These are phyloP conservation scores for Paramecium tetraurelia DNA, from an alignment of 73 alveolate species.

Conservation along the genomic window DNA sequence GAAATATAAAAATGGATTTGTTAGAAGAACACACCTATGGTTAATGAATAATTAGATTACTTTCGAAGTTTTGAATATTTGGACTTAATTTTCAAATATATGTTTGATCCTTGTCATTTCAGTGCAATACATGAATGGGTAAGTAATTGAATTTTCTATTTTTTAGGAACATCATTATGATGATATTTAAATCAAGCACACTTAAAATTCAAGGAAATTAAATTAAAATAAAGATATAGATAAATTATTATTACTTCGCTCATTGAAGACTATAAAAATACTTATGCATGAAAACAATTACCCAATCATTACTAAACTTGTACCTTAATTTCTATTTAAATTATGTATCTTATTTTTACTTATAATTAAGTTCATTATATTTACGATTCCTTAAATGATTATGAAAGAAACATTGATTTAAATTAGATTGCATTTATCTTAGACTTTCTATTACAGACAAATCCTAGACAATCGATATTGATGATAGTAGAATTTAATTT, in stretches of 20 bases:
- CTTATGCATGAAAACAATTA: background rate
- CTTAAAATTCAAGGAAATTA: background rate
- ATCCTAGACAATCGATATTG: background rate
- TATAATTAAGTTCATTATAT: background rate
- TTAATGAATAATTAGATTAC: background rate
- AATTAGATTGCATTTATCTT: background rate
- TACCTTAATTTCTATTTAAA: background rate
- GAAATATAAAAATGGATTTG: background rate
- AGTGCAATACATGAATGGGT: conserved; percentile 1
- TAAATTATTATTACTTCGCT: background rate
- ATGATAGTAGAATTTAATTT: background rate
- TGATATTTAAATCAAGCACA: background rate
- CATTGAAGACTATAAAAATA: background rate
- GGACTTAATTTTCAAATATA: background rate
- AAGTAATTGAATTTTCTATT: background rate
- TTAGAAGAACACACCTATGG: background rate
- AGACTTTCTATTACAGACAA: conserved; percentile 6
- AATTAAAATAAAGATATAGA: background rate
- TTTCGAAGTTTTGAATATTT: conserved; percentile 9
- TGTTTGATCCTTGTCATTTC: background rate
- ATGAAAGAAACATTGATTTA: background rate
- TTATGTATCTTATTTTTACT: background rate
- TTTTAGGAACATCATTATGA: background rate
- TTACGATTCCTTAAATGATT: background rate
- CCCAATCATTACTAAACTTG: background rate